phyloP scores from a whole-genome alignment of 192 early-diverging fungal genomes.

The Linnemannia schmuckeri region DNA sequence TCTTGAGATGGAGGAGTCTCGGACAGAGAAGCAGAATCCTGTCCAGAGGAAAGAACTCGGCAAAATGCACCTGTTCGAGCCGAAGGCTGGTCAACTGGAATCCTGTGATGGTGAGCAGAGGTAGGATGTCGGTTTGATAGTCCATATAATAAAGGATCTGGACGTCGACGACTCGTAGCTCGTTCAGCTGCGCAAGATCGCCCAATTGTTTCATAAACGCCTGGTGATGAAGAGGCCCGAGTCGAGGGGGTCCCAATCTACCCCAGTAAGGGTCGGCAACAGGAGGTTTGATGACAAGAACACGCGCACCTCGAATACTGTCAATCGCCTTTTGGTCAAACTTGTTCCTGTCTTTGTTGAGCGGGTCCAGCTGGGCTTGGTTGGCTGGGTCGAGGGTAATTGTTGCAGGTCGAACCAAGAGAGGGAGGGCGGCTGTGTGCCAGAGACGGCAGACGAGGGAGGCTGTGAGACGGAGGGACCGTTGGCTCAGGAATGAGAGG shows the following conservation, averaged over 20 bases:
- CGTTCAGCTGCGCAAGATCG: neutral
- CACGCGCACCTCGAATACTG: neutral
- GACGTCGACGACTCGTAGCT: neutral
- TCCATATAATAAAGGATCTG: neutral
- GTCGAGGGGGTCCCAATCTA: neutral
- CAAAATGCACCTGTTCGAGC: neutral
- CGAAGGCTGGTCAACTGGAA: neutral
- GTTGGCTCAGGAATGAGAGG: slow-evolving; percentile 8
- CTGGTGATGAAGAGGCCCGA: neutral
- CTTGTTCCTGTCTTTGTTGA: neutral
- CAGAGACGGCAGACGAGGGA: slow-evolving; percentile 5
- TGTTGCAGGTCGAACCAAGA: neutral
- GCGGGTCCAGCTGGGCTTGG: neutral
- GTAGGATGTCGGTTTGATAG: neutral
- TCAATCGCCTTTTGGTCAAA: neutral
- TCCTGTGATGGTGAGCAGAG: neutral
- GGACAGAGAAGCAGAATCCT: slow-evolving; percentile 1
- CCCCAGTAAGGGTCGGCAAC: neutral
- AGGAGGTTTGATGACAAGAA: neutral
- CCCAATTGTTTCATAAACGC: neutral
- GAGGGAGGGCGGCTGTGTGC: neutral
- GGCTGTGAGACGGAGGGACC: neutral
- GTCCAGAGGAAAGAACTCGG: neutral
- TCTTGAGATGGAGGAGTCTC: neutral
- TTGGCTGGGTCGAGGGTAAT: slow-evolving; percentile 1